Evolutionary conservation across 2,329 filamentous ascomycete genomes (phyloP).

Genomic region (Fusarium chlamydosporum): DNA sequence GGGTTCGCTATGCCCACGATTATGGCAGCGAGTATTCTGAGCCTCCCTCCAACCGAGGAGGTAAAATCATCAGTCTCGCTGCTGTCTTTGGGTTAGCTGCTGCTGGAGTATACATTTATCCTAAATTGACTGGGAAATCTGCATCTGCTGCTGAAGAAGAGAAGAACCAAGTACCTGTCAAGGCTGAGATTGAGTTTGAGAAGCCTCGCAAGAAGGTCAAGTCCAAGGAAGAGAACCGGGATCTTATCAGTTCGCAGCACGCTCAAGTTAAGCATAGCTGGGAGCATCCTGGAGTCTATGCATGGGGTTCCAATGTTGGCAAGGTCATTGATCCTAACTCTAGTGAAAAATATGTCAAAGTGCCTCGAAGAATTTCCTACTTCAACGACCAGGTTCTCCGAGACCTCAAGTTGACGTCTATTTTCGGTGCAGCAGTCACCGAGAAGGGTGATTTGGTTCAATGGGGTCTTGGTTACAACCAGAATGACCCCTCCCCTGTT

Average conservation of each 20-base stretch:
- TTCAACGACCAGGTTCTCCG: constrained; percentile 88
- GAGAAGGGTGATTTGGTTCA: constrained; percentile 91
- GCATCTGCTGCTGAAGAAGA: constrained; percentile 37
- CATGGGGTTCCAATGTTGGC: constrained; percentile 91
- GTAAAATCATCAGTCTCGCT: constrained; percentile 52
- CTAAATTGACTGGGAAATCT: constrained; percentile 52
- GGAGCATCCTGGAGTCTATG: constrained; percentile 88
- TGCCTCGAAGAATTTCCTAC: constrained; percentile 80
- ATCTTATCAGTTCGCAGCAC: constrained; percentile 86
- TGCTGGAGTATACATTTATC: constrained; percentile 58
- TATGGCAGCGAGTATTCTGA: constrained; percentile 47
- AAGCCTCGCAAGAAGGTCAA: constrained; percentile 69
- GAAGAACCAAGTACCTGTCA: constrained; percentile 38
- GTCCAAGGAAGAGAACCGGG: constrained; percentile 79
- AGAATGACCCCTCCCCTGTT: constrained; percentile 72
- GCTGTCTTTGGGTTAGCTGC: constrained; percentile 58
- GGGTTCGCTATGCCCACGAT: constrained; percentile 51
- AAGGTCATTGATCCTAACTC: constrained; percentile 89
- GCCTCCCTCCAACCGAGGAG: constrained; percentile 45
- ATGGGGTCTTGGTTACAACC: constrained; percentile 86
- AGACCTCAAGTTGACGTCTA: constrained; percentile 86
- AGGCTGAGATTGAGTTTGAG: constrained; percentile 77
- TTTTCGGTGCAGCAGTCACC: constrained; percentile 87
- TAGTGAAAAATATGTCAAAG: constrained; percentile 82
- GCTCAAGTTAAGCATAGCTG: constrained; percentile 87